Evolutionary conservation across 345 rosid genomes (phyloP), one percentile per base, ranked within the genome.

Genomic region (Eutrema heterophyllum): DNA sequence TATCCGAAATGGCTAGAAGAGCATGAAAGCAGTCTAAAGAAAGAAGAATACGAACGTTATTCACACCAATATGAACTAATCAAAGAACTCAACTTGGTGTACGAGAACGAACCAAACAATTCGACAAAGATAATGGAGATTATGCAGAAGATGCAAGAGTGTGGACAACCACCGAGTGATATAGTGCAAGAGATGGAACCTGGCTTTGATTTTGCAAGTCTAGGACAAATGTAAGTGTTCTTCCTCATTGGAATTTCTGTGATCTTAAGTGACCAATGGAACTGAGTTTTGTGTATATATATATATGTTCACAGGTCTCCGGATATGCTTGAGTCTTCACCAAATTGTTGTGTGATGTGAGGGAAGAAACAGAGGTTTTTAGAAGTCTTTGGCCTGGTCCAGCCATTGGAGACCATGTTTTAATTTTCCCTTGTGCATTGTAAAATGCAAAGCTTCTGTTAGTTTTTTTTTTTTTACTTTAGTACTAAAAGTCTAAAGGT

Each of bases 131-230:
- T 96, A 29, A 84, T 88, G 54, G 97, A 92, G 58, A 91, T 96
- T 21, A 89, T 96, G 99, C 99, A 90, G 84, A 92, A 90, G 77
- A 92, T 96, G 99, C 99, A 96, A 82, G 99, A 96, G 65, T 96
- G 97, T 54, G 99, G 99, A 48, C 97, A 96, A 70, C 98, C 99
- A 44, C 99, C 99, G 2, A 85, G 84, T 59, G 98, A 96, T 54
- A 90, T 96, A 64, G 88, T 96, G 61, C 94, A 86, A 70, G 97
- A 92, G 86, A 84, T 96, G 68, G 85, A 91, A 70, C 98, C 96
- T 49, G 97, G 94, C 29, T 86, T 92, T 40, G 97, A 90, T 80
- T 77, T 90, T 10, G 78, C 97, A 11, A 86, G 67, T 75, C 88
- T 96, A 38, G 90, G 93, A 45, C 96, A 88, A 74, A 40, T 90